These are phyloP conservation scores for Pseudopyricularia cyperi DNA, from an alignment of 2,329 filamentous ascomycete genomes.

Conservation along the genomic window DNA sequence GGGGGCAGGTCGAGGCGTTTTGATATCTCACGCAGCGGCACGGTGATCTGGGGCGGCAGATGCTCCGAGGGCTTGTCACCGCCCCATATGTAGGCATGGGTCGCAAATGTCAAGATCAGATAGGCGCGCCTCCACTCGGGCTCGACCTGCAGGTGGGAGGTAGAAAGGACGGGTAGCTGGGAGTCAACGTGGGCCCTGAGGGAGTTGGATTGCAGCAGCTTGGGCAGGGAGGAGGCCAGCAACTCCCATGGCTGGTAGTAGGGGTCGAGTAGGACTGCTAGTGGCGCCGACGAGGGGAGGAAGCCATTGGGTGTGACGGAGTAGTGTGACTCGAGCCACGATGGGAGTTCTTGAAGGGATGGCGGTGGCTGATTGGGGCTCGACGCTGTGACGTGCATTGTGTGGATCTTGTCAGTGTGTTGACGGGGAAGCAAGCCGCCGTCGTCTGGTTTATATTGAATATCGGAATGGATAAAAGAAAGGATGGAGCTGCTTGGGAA, in stretches of 20 bases:
- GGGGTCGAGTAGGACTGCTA: constrained; percentile 48
- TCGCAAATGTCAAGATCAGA: constrained; percentile 62
- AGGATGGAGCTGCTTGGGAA: too few species aligned
- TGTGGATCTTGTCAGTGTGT: not conserved
- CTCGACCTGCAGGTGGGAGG: constrained; percentile 46
- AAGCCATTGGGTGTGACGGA: constrained; percentile 52
- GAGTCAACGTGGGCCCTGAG: constrained; percentile 49
- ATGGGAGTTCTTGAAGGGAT: not conserved
- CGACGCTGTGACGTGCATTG: not conserved
- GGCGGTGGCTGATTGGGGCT: not conserved
- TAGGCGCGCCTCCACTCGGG: constrained; percentile 75
- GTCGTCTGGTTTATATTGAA: too few species aligned
- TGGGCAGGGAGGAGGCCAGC: constrained; percentile 53
- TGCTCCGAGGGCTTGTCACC: constrained; percentile 58
- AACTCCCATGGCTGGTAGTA: constrained; percentile 77
- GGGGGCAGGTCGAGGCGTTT: constrained; percentile 67
- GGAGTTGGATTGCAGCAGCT: constrained; percentile 48
- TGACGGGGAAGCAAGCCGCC: too few species aligned
- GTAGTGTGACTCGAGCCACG: constrained; percentile 13
- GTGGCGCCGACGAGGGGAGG: constrained; percentile 57
- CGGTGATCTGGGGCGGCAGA: constrained; percentile 62
- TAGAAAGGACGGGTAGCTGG: constrained; percentile 55
- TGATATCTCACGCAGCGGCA: constrained; percentile 64
- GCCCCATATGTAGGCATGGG: constrained; percentile 86
- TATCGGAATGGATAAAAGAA: too few species aligned